These are phyloP conservation scores for Suillus placidus DNA, from an alignment of 768 basidiomycete genomes.

Conservation along the genomic window DNA sequence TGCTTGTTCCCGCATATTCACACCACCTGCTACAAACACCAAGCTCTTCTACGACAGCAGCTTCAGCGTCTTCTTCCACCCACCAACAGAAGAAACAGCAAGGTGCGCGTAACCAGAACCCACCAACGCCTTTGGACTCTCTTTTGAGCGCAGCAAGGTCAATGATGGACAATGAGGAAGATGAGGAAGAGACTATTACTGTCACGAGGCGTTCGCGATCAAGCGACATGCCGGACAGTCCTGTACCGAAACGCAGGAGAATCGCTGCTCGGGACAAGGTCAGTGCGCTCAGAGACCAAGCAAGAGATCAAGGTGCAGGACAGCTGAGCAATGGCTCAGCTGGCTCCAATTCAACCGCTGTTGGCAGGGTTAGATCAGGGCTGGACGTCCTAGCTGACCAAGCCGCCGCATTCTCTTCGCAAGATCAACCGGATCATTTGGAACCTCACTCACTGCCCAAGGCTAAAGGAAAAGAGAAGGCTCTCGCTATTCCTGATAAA, in stretches of 20 bases:
- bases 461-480: slow-evolving; percentile 28
- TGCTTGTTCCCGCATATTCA: slow-evolving; percentile 34
- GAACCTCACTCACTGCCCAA: slow-evolving; percentile 10
- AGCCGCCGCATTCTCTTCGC: slow-evolving; percentile 56
- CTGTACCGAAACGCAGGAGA: slow-evolving; percentile 44
- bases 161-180: slow-evolving; percentile 47
- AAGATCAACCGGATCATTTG: slow-evolving; percentile 26
- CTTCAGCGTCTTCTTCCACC: slow-evolving; percentile 27
- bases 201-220: slow-evolving; percentile 33
- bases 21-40: slow-evolving; percentile 33
- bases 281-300: slow-evolving; percentile 9
- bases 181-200: slow-evolving; percentile 20
- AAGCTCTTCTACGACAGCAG: slow-evolving; percentile 34
- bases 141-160: slow-evolving; percentile 62
- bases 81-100: slow-evolving; percentile 22
- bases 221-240: slow-evolving; percentile 33
- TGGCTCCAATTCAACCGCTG: slow-evolving; percentile 4
- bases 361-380: slow-evolving; percentile 47
- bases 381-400: slow-evolving; percentile 78
- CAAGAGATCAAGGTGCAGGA: background rate
- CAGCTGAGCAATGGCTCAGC: slow-evolving; percentile 7
- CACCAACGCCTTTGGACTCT: slow-evolving; percentile 57
- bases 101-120: slow-evolving; percentile 26
- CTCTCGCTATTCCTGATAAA: background rate
- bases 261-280: slow-evolving; percentile 20